Evolutionary conservation across 2,329 filamentous ascomycete genomes (phyloP).

Genomic region (Paramyrothecium roridum): DNA sequence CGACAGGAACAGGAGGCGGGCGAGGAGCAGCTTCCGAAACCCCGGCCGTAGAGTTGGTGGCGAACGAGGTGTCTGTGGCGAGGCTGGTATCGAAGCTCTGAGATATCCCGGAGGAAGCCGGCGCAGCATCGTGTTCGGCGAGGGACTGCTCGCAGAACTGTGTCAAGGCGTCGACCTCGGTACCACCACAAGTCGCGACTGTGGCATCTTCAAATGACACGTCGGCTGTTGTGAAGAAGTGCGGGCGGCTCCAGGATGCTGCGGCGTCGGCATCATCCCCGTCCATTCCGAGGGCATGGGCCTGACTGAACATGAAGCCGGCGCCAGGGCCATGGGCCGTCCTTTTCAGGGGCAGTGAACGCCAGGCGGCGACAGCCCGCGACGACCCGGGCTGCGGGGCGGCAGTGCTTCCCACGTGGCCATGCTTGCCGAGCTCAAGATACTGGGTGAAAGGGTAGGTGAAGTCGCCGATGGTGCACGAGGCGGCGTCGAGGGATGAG

Average conservation of each 20-base stretch:
- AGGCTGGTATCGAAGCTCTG: slow-evolving; percentile 21
- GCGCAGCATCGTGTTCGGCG: slow-evolving; percentile 48
- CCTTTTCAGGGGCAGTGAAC: slow-evolving; percentile 47
- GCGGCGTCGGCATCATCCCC: slow-evolving; percentile 8
- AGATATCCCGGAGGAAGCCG: slow-evolving; percentile 49
- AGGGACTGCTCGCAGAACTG: slow-evolving; percentile 80
- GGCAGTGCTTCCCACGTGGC: not conserved
- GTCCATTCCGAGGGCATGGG: slow-evolving; percentile 32
- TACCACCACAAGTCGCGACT: slow-evolving; percentile 15
- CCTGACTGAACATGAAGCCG: slow-evolving; percentile 45
- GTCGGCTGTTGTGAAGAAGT: slow-evolving; percentile 47
- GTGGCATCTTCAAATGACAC: slow-evolving; percentile 25
- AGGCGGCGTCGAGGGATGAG: slow-evolving; percentile 20
- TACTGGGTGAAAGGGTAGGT: slow-evolving; percentile 20
- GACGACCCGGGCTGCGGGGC: not conserved
- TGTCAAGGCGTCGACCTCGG: slow-evolving; percentile 41
- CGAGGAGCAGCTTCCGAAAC: slow-evolving; percentile 12
- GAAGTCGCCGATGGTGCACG: slow-evolving; percentile 25
- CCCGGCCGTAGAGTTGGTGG: slow-evolving; percentile 30
- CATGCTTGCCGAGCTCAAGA: slow-evolving; percentile 12
- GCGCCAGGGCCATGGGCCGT: slow-evolving; percentile 44
- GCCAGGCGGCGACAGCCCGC: slow-evolving; percentile 45
- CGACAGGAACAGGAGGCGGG: slow-evolving; percentile 17
- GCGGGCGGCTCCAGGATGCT: slow-evolving; percentile 24
- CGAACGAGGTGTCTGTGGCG: slow-evolving; percentile 30